phyloP scores from a whole-genome alignment of 352 stramenopile species.

The Pythium dissotocum region DNA sequence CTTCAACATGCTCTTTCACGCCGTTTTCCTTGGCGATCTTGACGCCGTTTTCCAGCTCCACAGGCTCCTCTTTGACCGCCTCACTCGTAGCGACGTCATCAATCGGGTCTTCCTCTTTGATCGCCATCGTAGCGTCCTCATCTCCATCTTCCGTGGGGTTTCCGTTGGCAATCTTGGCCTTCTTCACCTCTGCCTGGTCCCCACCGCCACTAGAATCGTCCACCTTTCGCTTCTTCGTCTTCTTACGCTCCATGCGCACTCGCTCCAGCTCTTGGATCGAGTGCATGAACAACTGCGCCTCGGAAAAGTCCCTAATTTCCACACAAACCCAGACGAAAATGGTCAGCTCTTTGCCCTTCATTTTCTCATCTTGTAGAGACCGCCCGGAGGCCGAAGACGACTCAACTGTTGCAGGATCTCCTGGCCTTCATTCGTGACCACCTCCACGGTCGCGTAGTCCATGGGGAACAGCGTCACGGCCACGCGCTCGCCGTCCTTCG shows the following conservation, averaged over 20 bases:
- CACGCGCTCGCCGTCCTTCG: conserved; percentile 46
- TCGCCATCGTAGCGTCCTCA: conserved; percentile 9
- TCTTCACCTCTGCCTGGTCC: conserved; percentile 27
- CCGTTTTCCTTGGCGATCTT: conserved; percentile 21
- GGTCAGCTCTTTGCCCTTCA: neutral
- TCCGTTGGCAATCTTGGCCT: conserved; percentile 14
- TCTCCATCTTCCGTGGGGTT: neutral
- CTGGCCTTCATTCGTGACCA: conserved; percentile 75
- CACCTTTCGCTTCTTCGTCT: conserved; percentile 55
- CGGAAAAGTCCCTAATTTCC: conserved; percentile 69
- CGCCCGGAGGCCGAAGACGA: conserved; percentile 3
- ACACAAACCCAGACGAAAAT: conserved; percentile 7
- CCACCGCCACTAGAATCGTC: conserved; percentile 15
- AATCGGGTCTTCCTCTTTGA: conserved; percentile 13
- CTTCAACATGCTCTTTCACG: conserved; percentile 12
- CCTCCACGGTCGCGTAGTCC: conserved; percentile 78
- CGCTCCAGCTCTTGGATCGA: conserved; percentile 82
- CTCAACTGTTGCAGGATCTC: conserved; percentile 79
- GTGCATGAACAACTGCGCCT: conserved; percentile 81
- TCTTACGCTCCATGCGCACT: conserved; percentile 54
- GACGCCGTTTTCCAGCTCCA: conserved; percentile 9
- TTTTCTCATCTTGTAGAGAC: conserved; percentile 2
- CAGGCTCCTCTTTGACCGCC: conserved; percentile 2
- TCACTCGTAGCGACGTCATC: neutral
- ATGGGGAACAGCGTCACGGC: conserved; percentile 79